Conservation (phyloP, 441 rosid genomes). For the Populus hybrid region DNA sequence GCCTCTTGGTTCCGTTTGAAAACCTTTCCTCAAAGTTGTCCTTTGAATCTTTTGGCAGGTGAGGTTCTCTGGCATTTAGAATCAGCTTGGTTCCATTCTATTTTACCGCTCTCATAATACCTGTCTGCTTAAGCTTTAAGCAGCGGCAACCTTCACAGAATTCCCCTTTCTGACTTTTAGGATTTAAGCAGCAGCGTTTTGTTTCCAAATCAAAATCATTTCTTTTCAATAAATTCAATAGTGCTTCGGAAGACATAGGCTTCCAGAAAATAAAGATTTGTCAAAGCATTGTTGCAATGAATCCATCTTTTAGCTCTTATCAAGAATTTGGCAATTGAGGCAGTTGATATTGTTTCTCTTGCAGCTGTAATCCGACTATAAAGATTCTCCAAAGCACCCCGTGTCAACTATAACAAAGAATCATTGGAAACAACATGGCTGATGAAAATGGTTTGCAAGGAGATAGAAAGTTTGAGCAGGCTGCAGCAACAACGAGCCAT, state of each 20-base stretch:
- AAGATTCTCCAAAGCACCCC: not conserved
- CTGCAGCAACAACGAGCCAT: conserved; percentile 8
- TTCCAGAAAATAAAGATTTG: not conserved
- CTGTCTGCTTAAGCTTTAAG: not conserved
- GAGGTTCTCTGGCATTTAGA: not conserved
- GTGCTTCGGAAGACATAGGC: not conserved
- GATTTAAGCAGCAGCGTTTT: not conserved
- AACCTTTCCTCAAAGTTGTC: no score
- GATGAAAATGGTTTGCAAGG: conserved; percentile 7
- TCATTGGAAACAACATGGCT: conserved; percentile 15
- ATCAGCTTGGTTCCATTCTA: not conserved
- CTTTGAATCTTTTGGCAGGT: not conserved
- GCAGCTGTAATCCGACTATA: not conserved
- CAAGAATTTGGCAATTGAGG: not conserved
- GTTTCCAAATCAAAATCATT: not conserved
- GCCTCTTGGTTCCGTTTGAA: no score
- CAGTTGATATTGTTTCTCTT: not conserved
- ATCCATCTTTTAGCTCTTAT: not conserved
- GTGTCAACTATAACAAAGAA: not conserved
- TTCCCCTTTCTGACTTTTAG: not conserved
- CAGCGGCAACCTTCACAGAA: not conserved
- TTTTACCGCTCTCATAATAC: not conserved
- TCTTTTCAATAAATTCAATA: not conserved
- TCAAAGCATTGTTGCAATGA: not conserved
- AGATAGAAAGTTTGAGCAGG: conserved; percentile 15